Conservation (phyloP, 257 asterid species). For the Solanum arcanum region DNA sequence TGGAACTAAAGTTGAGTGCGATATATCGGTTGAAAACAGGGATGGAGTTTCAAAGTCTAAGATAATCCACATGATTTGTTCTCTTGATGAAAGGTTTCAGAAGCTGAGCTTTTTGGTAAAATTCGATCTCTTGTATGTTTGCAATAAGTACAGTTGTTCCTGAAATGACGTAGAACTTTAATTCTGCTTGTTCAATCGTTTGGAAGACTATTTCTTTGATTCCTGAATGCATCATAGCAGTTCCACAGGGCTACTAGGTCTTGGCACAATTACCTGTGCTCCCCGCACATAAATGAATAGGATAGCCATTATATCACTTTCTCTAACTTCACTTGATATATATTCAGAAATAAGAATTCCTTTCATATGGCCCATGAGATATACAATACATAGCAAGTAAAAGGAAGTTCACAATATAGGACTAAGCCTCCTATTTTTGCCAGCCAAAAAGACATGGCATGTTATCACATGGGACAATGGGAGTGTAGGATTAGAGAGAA, state of each 20-base stretch:
- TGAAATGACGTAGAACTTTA: not conserved
- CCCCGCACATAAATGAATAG: not conserved
- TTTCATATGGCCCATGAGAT: not conserved
- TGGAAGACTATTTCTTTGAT: not conserved
- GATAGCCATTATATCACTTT: not conserved
- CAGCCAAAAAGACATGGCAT: not conserved
- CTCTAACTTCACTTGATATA: not conserved
- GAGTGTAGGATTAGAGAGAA: not conserved
- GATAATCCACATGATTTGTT: slow-evolving; percentile 58
- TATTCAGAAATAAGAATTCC: not conserved
- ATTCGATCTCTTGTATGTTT: not conserved
- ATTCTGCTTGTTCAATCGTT: not conserved
- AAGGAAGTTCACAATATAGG: not conserved
- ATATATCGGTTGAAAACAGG: slow-evolving; percentile 90
- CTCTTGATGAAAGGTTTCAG: slow-evolving; percentile 82
- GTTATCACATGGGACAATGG: not conserved
- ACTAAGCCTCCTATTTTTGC: not conserved
- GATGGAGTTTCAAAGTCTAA: slow-evolving; percentile 83
- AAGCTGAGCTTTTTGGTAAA: slow-evolving; percentile 90
- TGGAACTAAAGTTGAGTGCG: slow-evolving; percentile 95
- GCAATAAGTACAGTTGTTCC: not conserved
- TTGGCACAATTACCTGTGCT: not conserved
- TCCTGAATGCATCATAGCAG: not conserved
- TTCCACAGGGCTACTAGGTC: not conserved
- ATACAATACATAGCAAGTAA: not conserved